phyloP scores from a whole-genome alignment of 352 stramenopile species.

The Phytopythium vexans region DNA sequence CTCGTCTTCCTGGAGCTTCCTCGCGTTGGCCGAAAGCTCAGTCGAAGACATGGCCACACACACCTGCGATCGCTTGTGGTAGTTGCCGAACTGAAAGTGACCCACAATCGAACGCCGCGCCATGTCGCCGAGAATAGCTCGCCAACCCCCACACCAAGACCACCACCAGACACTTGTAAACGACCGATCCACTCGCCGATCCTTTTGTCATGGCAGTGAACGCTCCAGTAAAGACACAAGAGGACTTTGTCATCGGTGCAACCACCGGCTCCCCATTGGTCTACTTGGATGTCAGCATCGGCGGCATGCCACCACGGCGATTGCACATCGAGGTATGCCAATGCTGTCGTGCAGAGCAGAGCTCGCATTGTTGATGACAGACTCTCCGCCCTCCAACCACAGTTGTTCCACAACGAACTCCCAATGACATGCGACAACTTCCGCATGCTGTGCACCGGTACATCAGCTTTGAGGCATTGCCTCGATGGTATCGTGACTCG shows the following conservation, averaged over 20 bases:
- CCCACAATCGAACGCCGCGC: background rate
- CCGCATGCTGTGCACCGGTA: slow-evolving; percentile 66
- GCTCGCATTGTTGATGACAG: slow-evolving; percentile 1
- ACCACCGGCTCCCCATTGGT: slow-evolving; percentile 44
- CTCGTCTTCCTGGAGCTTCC: slow-evolving; percentile 60
- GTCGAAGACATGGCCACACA: slow-evolving; percentile 9
- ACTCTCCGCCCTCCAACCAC: background rate
- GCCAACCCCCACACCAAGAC: too few relatives aligned
- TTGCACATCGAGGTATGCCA: slow-evolving; percentile 59
- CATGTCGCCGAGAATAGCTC: background rate
- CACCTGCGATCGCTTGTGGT: slow-evolving; percentile 5
- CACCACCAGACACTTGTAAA: too few relatives aligned
- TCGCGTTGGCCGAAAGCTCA: slow-evolving; percentile 37
- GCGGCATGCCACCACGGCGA: slow-evolving; percentile 39
- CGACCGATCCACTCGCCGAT: background rate
- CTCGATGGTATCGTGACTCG: too few relatives aligned
- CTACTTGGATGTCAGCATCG: slow-evolving; percentile 62
- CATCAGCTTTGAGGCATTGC: background rate
- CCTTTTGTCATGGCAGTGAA: slow-evolving; percentile 35
- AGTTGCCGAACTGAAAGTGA: slow-evolving; percentile 8
- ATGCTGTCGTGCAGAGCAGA: too few relatives aligned
- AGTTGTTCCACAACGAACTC: slow-evolving; percentile 77
- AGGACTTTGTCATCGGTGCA: slow-evolving; percentile 42
- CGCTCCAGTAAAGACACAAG: slow-evolving; percentile 35
- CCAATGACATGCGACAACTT: slow-evolving; percentile 67